A percentile compares a stretch with the other conserved stretches of the same genome.
phyloP scores from a whole-genome alignment of 2,329 filamentous ascomycete species.

The Calonectria pseudoturangicola region DNA sequence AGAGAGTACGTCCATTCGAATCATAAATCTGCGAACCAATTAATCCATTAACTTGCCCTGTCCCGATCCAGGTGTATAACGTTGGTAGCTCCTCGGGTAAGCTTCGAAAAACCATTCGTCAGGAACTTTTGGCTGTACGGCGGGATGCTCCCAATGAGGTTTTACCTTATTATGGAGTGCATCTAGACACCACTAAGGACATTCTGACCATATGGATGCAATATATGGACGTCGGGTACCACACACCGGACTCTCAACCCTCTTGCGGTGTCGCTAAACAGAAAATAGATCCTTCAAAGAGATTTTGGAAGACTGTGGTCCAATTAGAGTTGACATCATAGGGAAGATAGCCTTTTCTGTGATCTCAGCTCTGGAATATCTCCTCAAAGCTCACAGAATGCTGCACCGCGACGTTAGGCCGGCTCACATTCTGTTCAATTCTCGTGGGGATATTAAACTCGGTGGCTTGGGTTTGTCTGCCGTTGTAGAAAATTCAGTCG shows the following conservation, averaged over 20 bases:
- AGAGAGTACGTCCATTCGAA: background rate
- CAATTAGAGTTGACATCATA: background rate
- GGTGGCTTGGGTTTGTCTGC: slow-evolving; percentile 2
- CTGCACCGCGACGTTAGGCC: background rate
- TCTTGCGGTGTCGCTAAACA: background rate
- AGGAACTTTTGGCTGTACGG: slow-evolving; percentile 1
- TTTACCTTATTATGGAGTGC: slow-evolving; percentile 5
- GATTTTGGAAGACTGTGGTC: slow-evolving; percentile 2
- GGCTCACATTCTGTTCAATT: slow-evolving; percentile 5
- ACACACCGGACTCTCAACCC: background rate
- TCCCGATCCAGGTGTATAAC: background rate
- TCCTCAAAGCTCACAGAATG: background rate
- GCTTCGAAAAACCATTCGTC: slow-evolving; percentile 10
- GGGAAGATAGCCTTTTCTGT: background rate
- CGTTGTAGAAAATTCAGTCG: slow-evolving; percentile 3
- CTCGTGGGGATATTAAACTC: slow-evolving; percentile 7
- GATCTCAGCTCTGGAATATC: background rate
- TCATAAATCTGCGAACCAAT: too few relatives aligned
- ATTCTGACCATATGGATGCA: slow-evolving; percentile 1
- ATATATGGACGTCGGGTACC: slow-evolving; percentile 14
- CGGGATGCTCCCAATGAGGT: background rate
- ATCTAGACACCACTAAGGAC: background rate
- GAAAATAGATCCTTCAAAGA: background rate
- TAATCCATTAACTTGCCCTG: background rate
- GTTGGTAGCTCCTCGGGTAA: background rate